phyloP scores from a whole-genome alignment of 768 basidiomycete genomes.

The Lyophyllum semitale region DNA sequence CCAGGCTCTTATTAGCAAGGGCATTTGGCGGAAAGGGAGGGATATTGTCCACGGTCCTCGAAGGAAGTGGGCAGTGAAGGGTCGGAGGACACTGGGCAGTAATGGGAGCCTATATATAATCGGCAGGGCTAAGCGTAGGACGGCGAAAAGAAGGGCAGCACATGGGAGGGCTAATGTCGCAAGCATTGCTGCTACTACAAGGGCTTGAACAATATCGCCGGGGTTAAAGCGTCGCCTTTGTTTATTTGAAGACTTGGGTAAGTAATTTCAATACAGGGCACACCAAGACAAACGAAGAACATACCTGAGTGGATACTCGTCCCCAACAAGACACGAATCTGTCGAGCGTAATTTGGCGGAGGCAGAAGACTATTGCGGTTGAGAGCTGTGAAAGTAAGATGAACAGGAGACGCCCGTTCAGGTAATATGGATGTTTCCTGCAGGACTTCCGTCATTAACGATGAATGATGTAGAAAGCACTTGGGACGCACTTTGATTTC shows the following conservation, averaged over 20 bases:
- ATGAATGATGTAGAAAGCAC: neutral
- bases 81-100: conserved; percentile 49
- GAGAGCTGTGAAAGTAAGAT: conserved; percentile 53
- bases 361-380: conserved; percentile 45
- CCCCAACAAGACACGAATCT: conserved; percentile 53
- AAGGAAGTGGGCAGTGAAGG: conserved; percentile 66
- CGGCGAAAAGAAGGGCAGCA: conserved; percentile 47
- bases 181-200: conserved; percentile 44
- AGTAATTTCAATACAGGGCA: conserved; percentile 14
- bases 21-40: conserved; percentile 47
- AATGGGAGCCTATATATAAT: conserved; percentile 57
- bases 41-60: conserved; percentile 55
- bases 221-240: conserved; percentile 12
- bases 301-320: conserved; percentile 7
- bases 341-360: conserved; percentile 66
- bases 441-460: conserved; percentile 1
- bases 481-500: conserved; percentile 58
- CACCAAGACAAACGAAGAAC: neutral
- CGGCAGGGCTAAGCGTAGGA: conserved; percentile 50
- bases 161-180: conserved; percentile 36
- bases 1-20: conserved; percentile 50
- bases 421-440: conserved; percentile 75
- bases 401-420: conserved; percentile 70
- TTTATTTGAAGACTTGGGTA: neutral
- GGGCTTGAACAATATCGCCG: conserved; percentile 23